A percentile compares a stretch with the other conserved stretches of the same genome.
These are phyloP conservation scores for Syzygium malaccense DNA, from an alignment of 441 rosid genomes.

Conservation along the genomic window DNA sequence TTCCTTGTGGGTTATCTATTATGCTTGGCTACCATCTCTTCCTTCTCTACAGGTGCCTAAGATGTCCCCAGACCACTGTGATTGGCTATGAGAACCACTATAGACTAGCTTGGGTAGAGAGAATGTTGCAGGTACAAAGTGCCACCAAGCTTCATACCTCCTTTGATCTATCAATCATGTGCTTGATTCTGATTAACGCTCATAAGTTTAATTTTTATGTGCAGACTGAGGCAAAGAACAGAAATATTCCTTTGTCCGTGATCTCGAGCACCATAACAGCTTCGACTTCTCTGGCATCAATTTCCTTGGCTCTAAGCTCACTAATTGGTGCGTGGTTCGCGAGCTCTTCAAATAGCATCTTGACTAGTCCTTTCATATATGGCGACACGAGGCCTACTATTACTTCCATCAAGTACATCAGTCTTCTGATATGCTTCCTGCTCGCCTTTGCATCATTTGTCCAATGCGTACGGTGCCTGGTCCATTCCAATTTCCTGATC, in stretches of 20 bases:
- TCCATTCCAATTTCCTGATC: conserved; percentile 29
- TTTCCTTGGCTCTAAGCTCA: conserved; percentile 19
- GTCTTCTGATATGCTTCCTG: conserved; percentile 22
- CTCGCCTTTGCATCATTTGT: conserved; percentile 21
- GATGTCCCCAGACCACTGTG: conserved; percentile 8
- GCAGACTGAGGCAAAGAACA: conserved; percentile 7
- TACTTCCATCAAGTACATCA: conserved; percentile 13
- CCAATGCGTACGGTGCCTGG: conserved; percentile 15
- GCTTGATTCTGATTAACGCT: neutral
- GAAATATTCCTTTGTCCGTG: neutral
- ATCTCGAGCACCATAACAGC: conserved; percentile 4
- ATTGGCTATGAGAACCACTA: conserved; percentile 31
- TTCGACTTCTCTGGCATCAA: conserved; percentile 20
- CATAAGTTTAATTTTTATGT: neutral
- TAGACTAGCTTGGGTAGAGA: conserved; percentile 32
- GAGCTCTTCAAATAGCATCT: conserved; percentile 2
- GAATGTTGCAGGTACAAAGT: conserved; percentile 23
- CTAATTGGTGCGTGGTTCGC: conserved; percentile 20
- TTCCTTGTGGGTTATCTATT: neutral
- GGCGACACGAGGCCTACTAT: conserved; percentile 27
- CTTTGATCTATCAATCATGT: neutral
- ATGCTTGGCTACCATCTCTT: conserved; percentile 1
- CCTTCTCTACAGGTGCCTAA: neutral
- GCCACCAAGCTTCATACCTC: neutral
- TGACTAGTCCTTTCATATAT: conserved; percentile 17